Evolutionary conservation across 176 grass and related monocot genomes (phyloP), one percentile per base, ranked within the genome.

Genomic region (Miscanthus lutarioriparius): DNA sequence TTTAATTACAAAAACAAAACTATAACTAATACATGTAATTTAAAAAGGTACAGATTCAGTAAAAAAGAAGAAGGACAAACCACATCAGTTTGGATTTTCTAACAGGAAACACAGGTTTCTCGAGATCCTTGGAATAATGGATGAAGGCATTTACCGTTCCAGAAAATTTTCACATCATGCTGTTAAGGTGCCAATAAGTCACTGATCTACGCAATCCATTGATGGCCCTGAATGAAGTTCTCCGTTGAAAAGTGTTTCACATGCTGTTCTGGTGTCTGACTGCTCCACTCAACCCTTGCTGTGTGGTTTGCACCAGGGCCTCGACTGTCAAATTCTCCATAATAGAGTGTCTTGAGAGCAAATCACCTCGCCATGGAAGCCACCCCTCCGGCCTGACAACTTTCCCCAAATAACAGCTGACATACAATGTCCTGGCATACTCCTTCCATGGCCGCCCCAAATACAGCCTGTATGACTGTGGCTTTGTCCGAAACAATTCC

Each of bases 371-470:
- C 91, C 89, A 98, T 10, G 91, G 80, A 63, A 95, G 78, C 96
- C 96, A 98, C 2, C 96, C 93, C 59, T 95, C 96, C 1, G 89
- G 86, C 54, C 78, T 87, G 51, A 98, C 66, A 85, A 92, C 80
- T 25, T 67, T 85, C 22, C 85, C 93, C 10, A 97, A 77, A 35
- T 91, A 93, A 54, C 92, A 93, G 23, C 87, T 74, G 20, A 93
- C 64, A 70, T 89, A 90, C 68, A 98, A 59, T 19, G 87, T 92
- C 77, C 89, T 90, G 1, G 91, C 73, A 77, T 92, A 95, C 80
- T 93, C 93, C 80, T 98, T 98, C 96, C 96, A 98, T 35, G 93
- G 96, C 11, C 96, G 87, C 16, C 96, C 96, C 67, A 98, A 79
- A 74, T 95, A 98, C 48, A 91, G 56, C 51, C 84, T 58, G 64